These are phyloP conservation scores for Blastocystis sp. DNA, from an alignment of 352 stramenopile genomes.

Conservation along the genomic window DNA sequence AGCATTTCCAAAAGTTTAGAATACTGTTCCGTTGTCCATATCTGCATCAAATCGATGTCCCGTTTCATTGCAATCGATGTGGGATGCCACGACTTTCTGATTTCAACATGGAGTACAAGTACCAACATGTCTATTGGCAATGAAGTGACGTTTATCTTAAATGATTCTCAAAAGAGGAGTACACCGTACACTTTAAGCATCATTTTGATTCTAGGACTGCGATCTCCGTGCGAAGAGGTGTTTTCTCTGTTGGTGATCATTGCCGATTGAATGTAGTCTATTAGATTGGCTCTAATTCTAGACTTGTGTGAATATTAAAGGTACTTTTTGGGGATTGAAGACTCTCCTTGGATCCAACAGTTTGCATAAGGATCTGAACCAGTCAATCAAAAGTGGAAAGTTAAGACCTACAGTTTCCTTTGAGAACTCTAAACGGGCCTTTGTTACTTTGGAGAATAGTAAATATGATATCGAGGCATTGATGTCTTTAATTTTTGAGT, in stretches of 20 bases:
- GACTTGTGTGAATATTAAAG: not conserved
- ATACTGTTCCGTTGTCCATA: no score
- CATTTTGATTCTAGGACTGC: not conserved
- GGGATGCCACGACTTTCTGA: not conserved
- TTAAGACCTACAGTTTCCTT: not conserved
- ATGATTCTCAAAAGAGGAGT: not conserved
- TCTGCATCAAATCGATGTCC: not conserved
- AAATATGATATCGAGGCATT: conserved; percentile 1
- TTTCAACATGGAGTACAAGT: not conserved
- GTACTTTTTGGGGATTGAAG: not conserved
- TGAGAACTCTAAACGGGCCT: not conserved
- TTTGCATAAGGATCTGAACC: not conserved
- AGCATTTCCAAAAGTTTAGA: no score
- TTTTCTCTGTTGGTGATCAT: not conserved
- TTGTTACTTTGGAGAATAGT: not conserved
- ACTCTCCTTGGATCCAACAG: not conserved
- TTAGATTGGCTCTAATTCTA: not conserved
- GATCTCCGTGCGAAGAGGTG: not conserved
- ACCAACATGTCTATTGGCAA: not conserved
- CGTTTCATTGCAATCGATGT: not conserved
- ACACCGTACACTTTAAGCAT: not conserved
- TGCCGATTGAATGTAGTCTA: not conserved
- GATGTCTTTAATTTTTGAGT: not conserved
- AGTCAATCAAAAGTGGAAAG: not conserved
- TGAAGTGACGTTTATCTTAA: not conserved